Conservation (phyloP, 2,329 filamentous ascomycete species). For the Trichophyton schoenleinii region DNA sequence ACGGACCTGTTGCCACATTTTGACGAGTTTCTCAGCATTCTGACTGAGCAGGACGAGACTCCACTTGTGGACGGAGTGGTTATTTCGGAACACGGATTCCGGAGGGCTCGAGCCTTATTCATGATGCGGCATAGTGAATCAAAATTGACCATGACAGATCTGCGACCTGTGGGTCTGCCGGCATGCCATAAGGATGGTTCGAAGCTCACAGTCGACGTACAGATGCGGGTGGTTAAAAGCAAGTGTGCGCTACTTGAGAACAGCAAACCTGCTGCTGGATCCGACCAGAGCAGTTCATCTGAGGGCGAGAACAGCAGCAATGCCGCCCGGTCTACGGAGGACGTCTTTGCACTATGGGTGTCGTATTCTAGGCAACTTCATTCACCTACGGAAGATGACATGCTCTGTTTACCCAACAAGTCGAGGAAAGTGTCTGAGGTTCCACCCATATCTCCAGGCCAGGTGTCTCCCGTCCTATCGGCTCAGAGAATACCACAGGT, state of each 20-base stretch:
- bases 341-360: constrained; percentile 92
- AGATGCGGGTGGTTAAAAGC: constrained; percentile 91
- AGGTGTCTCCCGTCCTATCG: constrained; percentile 38
- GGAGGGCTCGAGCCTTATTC: constrained; percentile 72
- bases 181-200: constrained; percentile 83
- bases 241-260: constrained; percentile 50
- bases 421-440: constrained; percentile 49
- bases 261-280: constrained; percentile 20
- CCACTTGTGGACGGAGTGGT: constrained; percentile 85
- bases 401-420: constrained; percentile 27
- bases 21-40: constrained; percentile 64
- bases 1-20: constrained; percentile 76
- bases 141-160: constrained; percentile 65
- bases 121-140: constrained; percentile 70
- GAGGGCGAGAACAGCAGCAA: neutral
- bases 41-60: constrained; percentile 78
- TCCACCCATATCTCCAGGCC: constrained; percentile 66
- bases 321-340: constrained; percentile 47
- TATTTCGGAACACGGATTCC: constrained; percentile 89
- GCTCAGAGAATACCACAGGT: constrained; percentile 16
- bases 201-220: constrained; percentile 85
- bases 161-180: constrained; percentile 70
- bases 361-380: constrained; percentile 92
- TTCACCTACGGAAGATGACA: constrained; percentile 50
- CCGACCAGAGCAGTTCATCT: constrained; percentile 41